Base-by-base conservation (phyloP, 768 basidiomycete species). In the Panaeolus cyanescens region DNA sequence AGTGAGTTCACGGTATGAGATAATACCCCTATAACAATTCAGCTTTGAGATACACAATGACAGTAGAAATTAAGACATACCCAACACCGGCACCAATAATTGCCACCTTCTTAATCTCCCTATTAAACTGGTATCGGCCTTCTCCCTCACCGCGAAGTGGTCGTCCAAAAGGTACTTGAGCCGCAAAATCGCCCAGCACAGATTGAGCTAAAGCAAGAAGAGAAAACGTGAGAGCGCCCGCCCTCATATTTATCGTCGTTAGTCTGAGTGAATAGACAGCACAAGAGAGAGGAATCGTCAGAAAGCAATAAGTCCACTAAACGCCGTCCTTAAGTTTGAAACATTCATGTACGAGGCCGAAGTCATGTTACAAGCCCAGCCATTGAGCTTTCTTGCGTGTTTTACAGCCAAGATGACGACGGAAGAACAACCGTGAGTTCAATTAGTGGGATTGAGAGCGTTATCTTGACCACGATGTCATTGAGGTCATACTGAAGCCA, bases 41-140 rank as follows among this genome's bases (percentile, higher is more conserved):
- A 28, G 12, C 28, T 22, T 30, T 9, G 25, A 8, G 17, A 9
- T 32, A 50, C 6, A n/a, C 3, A 25, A 6, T 22, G 30, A 56
- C 32, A 2, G 17, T 5, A 13, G 30, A 36, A 25, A 28, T 15
- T 5, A 2, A 30, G 6, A 67, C 73, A n/a, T 45, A 79, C 77
- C 77, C 74, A 17, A 74, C 74, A 39, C 79, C 79, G 17, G 77
- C 75, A 2, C 78, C 78, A 20, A 80, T 76, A 60, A 80, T 73
- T 12, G 77, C 78, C 17, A 79, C 75, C 40, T 67, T 73, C 7
- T 68, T 68, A 32, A 80, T 74, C 5, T 77, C 75, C 70, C 74
- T 73, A 62, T 76, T 70, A 67, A 78, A 76, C 54, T 73, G 28
- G 63, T 79, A 77, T 19, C 65, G 66, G 3, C 70, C 66, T 1